Conservation (phyloP, 1,139 yeast species). For the Hemisphaericaspora subhashii region DNA sequence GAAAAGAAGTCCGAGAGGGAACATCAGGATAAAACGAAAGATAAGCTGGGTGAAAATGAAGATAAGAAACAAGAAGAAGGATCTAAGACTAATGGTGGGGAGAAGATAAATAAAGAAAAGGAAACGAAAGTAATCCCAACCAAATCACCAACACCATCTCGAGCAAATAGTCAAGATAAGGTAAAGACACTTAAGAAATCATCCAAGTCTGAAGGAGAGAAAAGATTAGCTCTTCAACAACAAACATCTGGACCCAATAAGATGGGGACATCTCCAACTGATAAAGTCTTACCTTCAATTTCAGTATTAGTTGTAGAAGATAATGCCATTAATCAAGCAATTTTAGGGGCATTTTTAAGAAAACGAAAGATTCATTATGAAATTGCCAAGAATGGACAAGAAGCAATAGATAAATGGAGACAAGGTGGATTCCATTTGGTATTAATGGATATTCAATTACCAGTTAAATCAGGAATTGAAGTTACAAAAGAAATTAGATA, state of each 20-base stretch:
- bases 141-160: neutral
- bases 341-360: slow-evolving; percentile 86
- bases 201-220: slow-evolving; percentile 1
- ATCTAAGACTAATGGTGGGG: too few species aligned
- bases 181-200: slow-evolving; percentile 10
- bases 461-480: slow-evolving; percentile 52
- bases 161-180: slow-evolving; percentile 2
- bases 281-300: slow-evolving; percentile 69
- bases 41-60: neutral
- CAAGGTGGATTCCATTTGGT: slow-evolving; percentile 46
- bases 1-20: neutral
- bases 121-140: neutral
- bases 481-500: slow-evolving; percentile 55
- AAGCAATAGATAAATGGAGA: slow-evolving; percentile 44
- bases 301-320: slow-evolving; percentile 94
- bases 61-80: neutral
- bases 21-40: neutral
- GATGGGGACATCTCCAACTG: slow-evolving; percentile 28
- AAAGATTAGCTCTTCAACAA: slow-evolving; percentile 4
- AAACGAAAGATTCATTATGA: slow-evolving; percentile 83
- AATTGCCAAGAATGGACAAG: slow-evolving; percentile 61
- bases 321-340: slow-evolving; percentile 90
- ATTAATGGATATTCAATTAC: slow-evolving; percentile 59
- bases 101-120: neutral
- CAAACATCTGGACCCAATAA: slow-evolving; percentile 2